Base-by-base conservation (phyloP, 805 yeast genomes). In the Ogataea philodendri region DNA sequence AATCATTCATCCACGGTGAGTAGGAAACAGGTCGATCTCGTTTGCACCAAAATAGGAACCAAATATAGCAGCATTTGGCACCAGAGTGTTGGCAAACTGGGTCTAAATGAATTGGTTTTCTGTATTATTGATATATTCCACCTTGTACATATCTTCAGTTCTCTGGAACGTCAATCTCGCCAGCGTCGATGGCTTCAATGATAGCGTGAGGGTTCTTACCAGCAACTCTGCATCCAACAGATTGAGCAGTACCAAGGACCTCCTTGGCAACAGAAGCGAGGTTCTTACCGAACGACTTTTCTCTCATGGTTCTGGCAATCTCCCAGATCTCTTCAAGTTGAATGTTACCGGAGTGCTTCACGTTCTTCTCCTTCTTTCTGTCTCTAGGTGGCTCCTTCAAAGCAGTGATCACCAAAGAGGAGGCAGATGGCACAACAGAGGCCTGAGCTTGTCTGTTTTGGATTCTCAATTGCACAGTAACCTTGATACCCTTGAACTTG, bases 361-460 rank as follows among this genome's bases (percentile, higher is more conserved):
- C 85, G 78, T 93, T 90, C 93, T 93, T 93, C 69, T 93, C 97
- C 95, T 93, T 93, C 94, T 93, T 93, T 80, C 96, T 84, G 83
- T 93, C 98, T 85, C 98, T 90, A 68, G 96, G 96, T 59, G 98
- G 88, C 81, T 93, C 98, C 81, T 93, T 93, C 68, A 93, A 81
- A 59, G 98, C 98, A 69, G 96, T 87, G 74, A 93, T 93, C 69
- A 93, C 96, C 64, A 93, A 81, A 59, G 98, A 88, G 44, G 97
- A 90, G 60, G 98, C 98, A 70, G 97, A 82, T 75, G 98, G 98
- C 48, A 93, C 98, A 70, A 93, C 97, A 48, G 97, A 87, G 60
- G 94, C 95, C 59, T 82, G 76, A 63, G 98, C 98, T 78, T 93
- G 98, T 84, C 98, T 89, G 95, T 93, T 93, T 80, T 93, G 98